A percentile compares a stretch with the other conserved stretches of the same genome.
Conservation (phyloP, 805 yeast species). For the Metschnikowia aberdeeniae region DNA sequence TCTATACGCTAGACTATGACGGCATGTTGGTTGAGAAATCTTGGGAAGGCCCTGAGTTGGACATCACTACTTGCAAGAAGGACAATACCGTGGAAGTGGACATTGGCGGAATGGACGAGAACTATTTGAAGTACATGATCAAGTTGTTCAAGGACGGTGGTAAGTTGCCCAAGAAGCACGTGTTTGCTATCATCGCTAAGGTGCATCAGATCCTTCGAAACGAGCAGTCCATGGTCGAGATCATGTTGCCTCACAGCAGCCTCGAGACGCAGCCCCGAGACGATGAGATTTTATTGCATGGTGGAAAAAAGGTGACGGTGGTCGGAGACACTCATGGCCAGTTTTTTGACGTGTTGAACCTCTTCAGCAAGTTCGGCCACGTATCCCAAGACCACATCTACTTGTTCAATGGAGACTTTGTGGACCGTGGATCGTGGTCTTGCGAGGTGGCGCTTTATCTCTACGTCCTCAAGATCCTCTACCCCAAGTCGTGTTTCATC, state of each 20-base stretch:
- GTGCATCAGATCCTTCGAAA: conserved; percentile 58
- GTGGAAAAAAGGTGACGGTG: conserved; percentile 59
- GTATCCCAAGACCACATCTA: conserved; percentile 67
- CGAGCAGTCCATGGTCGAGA: conserved; percentile 76
- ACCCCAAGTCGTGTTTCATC: conserved; percentile 65
- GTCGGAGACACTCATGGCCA: conserved; percentile 99
- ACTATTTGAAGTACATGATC: conserved; percentile 63
- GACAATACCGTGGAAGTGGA: conserved; percentile 24
- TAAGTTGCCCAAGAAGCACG: conserved; percentile 73
- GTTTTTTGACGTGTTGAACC: conserved; percentile 80
- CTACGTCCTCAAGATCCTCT: conserved; percentile 70
- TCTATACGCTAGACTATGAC: conserved; percentile 46
- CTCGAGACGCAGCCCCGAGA: conserved; percentile 8
- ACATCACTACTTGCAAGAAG: conserved; percentile 32
- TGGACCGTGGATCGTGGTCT: conserved; percentile 97
- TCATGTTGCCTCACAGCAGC: conserved; percentile 40
- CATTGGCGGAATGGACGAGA: conserved; percentile 42
- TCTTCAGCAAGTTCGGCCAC: conserved; percentile 70
- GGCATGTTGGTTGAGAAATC: conserved; percentile 47
- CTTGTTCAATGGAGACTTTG: conserved; percentile 95
- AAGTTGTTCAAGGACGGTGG: conserved; percentile 70
- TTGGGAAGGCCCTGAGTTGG: conserved; percentile 58
- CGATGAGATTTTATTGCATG: conserved; percentile 24
- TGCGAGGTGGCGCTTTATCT: conserved; percentile 87
- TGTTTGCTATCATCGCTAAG: conserved; percentile 73